These are phyloP conservation scores for Xylaria sp. DNA, from an alignment of 2,329 filamentous ascomycete genomes.

Conservation along the genomic window DNA sequence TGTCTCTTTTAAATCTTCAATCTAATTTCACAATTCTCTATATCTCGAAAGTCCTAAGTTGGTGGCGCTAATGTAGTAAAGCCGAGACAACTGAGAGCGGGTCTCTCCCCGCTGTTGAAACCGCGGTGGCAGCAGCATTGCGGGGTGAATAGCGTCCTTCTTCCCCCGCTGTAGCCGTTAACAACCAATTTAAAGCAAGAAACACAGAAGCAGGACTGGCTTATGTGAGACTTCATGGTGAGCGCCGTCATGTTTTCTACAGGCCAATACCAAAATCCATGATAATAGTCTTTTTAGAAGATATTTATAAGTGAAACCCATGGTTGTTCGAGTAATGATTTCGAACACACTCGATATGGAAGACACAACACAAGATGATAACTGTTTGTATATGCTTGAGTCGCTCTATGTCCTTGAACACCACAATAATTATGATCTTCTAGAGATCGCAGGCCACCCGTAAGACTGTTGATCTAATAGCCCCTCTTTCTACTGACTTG, in stretches of 20 bases:
- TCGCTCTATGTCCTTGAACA: not conserved
- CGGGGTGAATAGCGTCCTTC: not conserved
- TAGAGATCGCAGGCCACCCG: not conserved
- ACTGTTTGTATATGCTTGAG: too few species aligned
- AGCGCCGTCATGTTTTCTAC: not conserved
- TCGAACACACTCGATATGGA: not conserved
- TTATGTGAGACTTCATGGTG: not conserved
- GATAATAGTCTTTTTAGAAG: not conserved
- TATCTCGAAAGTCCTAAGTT: too few species aligned
- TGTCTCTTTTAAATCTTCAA: too few species aligned
- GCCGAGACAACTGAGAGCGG: too few species aligned
- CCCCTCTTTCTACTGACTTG: conserved; percentile 47
- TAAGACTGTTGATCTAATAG: conserved; percentile 37
- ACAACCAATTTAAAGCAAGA: too few species aligned
- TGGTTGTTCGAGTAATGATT: not conserved
- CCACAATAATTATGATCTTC: not conserved
- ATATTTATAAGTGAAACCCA: not conserved
- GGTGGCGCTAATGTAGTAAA: too few species aligned
- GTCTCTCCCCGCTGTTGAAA: not conserved
- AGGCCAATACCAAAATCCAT: not conserved
- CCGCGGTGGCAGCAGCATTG: not conserved
- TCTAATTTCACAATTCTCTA: too few species aligned
- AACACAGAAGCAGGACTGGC: not conserved
- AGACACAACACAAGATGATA: too few species aligned
- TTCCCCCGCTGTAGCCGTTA: too few species aligned